Conservation (phyloP, 2,329 filamentous ascomycete species). For the Penicillium crustosum region DNA sequence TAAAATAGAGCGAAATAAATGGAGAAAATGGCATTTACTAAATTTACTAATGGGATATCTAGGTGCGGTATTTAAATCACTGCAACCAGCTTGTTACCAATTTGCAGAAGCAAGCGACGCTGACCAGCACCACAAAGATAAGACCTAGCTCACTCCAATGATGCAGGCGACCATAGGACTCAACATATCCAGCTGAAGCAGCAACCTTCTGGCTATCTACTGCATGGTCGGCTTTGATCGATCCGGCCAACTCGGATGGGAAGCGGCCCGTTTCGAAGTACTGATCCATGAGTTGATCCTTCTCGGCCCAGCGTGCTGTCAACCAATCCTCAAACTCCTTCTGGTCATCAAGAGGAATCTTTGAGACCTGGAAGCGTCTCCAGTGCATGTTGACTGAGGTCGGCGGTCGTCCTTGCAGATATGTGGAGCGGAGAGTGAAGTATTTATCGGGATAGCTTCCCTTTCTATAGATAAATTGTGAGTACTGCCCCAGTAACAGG, state of each 20-base stretch:
- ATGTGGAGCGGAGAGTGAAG: constrained; percentile 83
- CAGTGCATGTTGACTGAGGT: constrained; percentile 98
- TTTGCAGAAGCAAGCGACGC: constrained; percentile 37
- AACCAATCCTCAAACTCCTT: constrained; percentile 83
- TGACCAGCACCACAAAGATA: constrained; percentile 44
- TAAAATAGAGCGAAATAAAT: neutral
- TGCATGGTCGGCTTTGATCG: constrained; percentile 48
- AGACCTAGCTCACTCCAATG: constrained; percentile 47
- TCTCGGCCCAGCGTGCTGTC: constrained; percentile 83
- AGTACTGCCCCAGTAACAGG: neutral
- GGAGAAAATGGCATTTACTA: neutral
- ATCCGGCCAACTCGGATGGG: constrained; percentile 63
- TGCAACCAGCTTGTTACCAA: constrained; percentile 22
- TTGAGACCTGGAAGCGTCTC: constrained; percentile 76
- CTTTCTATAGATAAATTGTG: constrained; percentile 51
- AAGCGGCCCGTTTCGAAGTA: constrained; percentile 77
- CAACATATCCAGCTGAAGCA: constrained; percentile 42
- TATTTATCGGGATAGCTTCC: constrained; percentile 86
- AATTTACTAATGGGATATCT: neutral
- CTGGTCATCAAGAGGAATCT: constrained; percentile 75
- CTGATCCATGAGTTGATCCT: constrained; percentile 83
- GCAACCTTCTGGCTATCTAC: constrained; percentile 32
- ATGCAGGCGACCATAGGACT: constrained; percentile 43
- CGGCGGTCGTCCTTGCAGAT: constrained; percentile 82
- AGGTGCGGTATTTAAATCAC: neutral